Percentiles rank a stretch among this genome's conserved stretches.
Evolutionary conservation across 805 yeast species (phyloP).

Genomic region (Debaryomyces castellii): DNA sequence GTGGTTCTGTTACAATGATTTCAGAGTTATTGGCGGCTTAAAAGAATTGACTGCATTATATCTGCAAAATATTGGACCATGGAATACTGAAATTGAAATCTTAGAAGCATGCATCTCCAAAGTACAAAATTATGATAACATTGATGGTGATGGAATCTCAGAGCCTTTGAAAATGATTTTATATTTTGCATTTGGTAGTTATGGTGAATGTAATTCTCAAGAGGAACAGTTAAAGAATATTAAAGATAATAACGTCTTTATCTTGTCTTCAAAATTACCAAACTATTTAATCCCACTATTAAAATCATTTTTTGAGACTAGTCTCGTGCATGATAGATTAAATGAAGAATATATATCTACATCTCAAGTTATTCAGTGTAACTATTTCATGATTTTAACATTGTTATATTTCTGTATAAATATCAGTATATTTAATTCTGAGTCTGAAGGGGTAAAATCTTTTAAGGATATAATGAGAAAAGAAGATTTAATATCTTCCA

Average conservation of each 20-base stretch:
- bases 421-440: neutral
- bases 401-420: constrained; percentile 34
- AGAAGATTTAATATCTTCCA: constrained; percentile 38
- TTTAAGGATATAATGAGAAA: constrained; percentile 18
- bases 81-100: neutral
- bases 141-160: neutral
- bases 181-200: constrained; percentile 29
- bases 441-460: neutral
- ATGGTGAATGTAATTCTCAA: constrained; percentile 8
- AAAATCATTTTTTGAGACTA: neutral
- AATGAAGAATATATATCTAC: neutral
- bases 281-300: neutral
- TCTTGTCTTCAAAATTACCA: neutral
- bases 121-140: neutral
- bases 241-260: constrained; percentile 3
- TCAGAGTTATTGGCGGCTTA: constrained; percentile 19
- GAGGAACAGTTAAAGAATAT: constrained; percentile 15
- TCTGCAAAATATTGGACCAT: neutral
- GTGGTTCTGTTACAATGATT: constrained; percentile 39
- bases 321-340: neutral
- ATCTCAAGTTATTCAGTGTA: constrained; percentile 4
- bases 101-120: neutral
- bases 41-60: constrained; percentile 7
- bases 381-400: constrained; percentile 31
- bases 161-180: constrained; percentile 12